phyloP scores from a whole-genome alignment of 805 yeast genomes.

The Kazachstania viticola region DNA sequence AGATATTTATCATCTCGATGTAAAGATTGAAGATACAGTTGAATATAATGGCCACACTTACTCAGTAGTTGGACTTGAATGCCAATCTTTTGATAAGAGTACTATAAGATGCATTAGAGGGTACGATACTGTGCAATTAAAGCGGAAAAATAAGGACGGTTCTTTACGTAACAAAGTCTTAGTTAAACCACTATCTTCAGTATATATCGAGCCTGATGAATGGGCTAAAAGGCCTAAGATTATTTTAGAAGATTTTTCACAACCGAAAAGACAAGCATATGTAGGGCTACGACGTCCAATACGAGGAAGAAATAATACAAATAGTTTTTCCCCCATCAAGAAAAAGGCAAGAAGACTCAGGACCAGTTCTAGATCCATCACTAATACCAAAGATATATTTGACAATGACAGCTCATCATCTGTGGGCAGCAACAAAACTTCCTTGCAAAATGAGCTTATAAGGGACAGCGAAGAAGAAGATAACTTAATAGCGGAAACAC shows the following conservation, averaged over 20 bases:
- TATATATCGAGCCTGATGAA: slow-evolving; percentile 24
- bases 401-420: too few relatives aligned
- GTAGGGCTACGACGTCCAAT: slow-evolving; percentile 11
- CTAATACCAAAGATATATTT: not conserved
- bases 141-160: slow-evolving; percentile 17
- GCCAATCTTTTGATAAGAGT: slow-evolving; percentile 11
- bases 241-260: slow-evolving; percentile 6
- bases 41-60: slow-evolving; percentile 27
- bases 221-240: slow-evolving; percentile 29
- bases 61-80: slow-evolving; percentile 37
- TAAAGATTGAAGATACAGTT: slow-evolving; percentile 46
- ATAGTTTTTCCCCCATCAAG: slow-evolving; percentile 6
- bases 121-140: slow-evolving; percentile 37
- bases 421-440: too few relatives aligned
- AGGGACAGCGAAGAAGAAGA: not conserved
- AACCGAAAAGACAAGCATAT: slow-evolving; percentile 7
- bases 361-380: too few relatives aligned
- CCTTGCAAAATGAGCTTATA: not conserved
- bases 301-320: slow-evolving; percentile 13
- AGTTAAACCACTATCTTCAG: slow-evolving; percentile 21
- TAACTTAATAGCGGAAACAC: not conserved
- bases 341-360: not conserved
- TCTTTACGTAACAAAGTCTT: slow-evolving; percentile 8
- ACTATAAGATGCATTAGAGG: slow-evolving; percentile 49
- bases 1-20: slow-evolving; percentile 37